Conservation (phyloP, 2,329 filamentous ascomycete species). For the Aspergillus arachidicola region DNA sequence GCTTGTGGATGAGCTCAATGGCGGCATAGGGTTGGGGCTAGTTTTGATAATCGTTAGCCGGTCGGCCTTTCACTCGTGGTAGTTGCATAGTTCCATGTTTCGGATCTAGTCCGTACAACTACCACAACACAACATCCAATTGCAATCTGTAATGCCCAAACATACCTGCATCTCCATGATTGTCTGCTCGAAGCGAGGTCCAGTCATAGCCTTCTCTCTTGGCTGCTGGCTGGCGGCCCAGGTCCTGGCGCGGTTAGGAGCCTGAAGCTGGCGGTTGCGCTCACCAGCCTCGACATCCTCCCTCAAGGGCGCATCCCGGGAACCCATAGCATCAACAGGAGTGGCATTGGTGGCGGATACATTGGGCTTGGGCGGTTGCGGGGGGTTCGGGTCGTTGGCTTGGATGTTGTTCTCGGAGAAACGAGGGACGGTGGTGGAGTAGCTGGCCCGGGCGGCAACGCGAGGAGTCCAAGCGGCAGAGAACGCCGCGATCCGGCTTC, state of each 20-base stretch:
- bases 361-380: conserved; percentile 52
- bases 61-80: neutral
- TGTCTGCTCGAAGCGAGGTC: conserved; percentile 95
- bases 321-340: conserved; percentile 51
- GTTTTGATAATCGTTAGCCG: neutral
- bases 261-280: conserved; percentile 67
- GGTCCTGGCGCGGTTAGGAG: conserved; percentile 77
- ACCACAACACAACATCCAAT: neutral
- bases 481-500: conserved; percentile 50
- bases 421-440: conserved; percentile 48
- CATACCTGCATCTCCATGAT: conserved; percentile 88
- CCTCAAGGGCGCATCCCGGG: conserved; percentile 56
- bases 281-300: conserved; percentile 60
- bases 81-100: neutral
- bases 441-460: conserved; percentile 38
- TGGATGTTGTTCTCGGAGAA: conserved; percentile 45
- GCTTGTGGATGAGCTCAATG: conserved; percentile 94
- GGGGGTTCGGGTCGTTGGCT: conserved; percentile 62
- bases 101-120: neutral
- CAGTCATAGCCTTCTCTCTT: conserved; percentile 81
- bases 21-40: conserved; percentile 88
- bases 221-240: conserved; percentile 89
- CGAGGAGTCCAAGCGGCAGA: conserved; percentile 40
- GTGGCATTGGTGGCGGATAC: conserved; percentile 65
- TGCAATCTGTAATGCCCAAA: conserved; percentile 2